Evolutionary conservation across 2,329 filamentous ascomycete species (phyloP), one percentile per base, ranked within the genome.

Genomic region (Rhinocladiella mackenziei): DNA sequence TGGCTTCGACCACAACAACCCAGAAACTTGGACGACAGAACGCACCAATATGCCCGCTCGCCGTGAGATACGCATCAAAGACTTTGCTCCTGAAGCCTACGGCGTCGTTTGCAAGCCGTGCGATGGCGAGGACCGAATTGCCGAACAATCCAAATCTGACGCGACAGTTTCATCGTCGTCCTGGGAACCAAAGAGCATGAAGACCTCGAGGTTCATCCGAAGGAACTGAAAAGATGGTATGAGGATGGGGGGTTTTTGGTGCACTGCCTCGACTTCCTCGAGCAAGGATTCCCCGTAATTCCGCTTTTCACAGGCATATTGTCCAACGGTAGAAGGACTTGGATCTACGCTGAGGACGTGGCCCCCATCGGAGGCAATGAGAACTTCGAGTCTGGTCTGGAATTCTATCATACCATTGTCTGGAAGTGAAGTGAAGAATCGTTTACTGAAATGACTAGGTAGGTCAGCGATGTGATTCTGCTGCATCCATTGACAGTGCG

Each of bases 211-310:
- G 62, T 73, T 2, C 62, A 69, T 25, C 78, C 78, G 0, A 67
- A 72, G 38, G 70, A 77, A 1, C 65, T 84, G 15, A 57, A 68
- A 5, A 69, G 69, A 15, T 86, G 82, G 81, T 82, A 85, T 62
- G 78, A 83, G 13, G 81, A 85, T 62, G 81, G 82, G 6, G 81
- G 86, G 54, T 85, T 84, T 62, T 86, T 86, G 60, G 72, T 82
- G 4, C 82, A 86, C 65, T 86, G 81, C 54, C 74, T 86, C 25
- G 82, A 86, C 59, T 81, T 76, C 14, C 77, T 77, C 0, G 83
- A 86, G 65, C 83, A 86, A 61, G 83, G 71, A 0, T 64, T 86
- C 10, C 69, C 86, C 1, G 79, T 85, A 9, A 84, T 83, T 29
- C 81, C 82, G 1, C 62, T 85, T 4, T 86, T 81, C 65, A 79